A percentile compares a stretch with the other conserved stretches of the same genome.
phyloP scores from a whole-genome alignment of 176 grass and related monocot genomes.

The Saccharum spontaneum region DNA sequence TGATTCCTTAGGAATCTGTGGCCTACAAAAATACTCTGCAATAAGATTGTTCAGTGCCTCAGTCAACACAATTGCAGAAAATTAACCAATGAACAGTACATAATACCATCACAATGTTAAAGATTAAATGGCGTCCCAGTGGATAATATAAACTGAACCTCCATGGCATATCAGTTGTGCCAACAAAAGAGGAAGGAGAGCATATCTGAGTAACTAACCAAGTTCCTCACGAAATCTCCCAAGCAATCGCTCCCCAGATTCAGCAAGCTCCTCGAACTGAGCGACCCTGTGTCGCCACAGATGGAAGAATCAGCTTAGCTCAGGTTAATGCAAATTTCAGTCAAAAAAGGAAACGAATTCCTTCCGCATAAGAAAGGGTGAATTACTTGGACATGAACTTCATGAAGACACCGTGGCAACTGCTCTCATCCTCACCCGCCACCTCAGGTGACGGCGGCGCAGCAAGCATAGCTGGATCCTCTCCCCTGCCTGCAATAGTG shows the following conservation, averaged over 20 bases:
- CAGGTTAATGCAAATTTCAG: neutral
- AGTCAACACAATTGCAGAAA: neutral
- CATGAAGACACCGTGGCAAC: slow-evolving; percentile 20
- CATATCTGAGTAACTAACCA: slow-evolving; percentile 38
- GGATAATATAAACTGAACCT: neutral
- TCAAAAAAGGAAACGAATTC: neutral
- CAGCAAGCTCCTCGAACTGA: slow-evolving; percentile 58
- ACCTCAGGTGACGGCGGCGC: neutral
- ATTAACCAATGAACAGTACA: neutral
- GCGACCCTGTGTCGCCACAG: slow-evolving; percentile 31
- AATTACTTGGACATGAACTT: slow-evolving; percentile 51
- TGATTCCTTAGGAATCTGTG: slow-evolving; percentile 31
- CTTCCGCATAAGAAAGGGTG: neutral
- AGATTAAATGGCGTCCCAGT: neutral
- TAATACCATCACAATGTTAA: neutral
- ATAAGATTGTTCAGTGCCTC: neutral
- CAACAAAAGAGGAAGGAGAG: neutral
- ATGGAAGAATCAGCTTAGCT: neutral
- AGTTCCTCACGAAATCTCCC: slow-evolving; percentile 43
- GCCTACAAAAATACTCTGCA: slow-evolving; percentile 55
- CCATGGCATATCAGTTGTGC: neutral
- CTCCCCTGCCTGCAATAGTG: neutral
- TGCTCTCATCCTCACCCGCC: neutral
- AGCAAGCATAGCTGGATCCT: neutral
- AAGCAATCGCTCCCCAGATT: slow-evolving; percentile 53